A percentile compares a stretch with the other conserved stretches of the same genome.
phyloP scores from a whole-genome alignment of 805 yeast species.

The Candida silvatica region DNA sequence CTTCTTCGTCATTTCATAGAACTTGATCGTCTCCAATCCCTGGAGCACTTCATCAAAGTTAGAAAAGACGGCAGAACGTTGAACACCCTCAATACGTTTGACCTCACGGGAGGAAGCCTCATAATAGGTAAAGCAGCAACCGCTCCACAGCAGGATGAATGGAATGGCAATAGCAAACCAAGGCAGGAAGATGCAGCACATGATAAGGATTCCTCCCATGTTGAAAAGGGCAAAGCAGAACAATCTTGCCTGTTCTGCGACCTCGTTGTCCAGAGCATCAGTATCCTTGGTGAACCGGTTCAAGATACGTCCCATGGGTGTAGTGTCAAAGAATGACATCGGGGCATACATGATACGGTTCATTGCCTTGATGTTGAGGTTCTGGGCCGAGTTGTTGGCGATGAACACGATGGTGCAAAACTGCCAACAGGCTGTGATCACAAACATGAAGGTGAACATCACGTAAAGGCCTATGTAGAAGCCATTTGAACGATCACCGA shows the following conservation, averaged over 20 bases:
- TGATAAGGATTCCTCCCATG: conserved; percentile 21
- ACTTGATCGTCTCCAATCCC: conserved; percentile 59
- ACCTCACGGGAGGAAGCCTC: conserved; percentile 69
- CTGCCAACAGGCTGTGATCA: conserved; percentile 32
- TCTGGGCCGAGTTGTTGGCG: conserved; percentile 44
- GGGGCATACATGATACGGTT: conserved; percentile 62
- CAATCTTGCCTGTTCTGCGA: conserved; percentile 63
- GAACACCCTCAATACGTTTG: conserved; percentile 66
- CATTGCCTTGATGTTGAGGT: conserved; percentile 54
- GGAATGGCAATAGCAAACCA: conserved; percentile 60
- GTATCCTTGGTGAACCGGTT: conserved; percentile 86
- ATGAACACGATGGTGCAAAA: conserved; percentile 40
- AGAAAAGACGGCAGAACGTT: conserved; percentile 62
- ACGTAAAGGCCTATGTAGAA: conserved; percentile 71
- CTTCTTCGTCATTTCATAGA: conserved; percentile 37
- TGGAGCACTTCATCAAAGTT: conserved; percentile 63
- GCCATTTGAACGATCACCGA: conserved; percentile 31
- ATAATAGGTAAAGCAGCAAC: conserved; percentile 43
- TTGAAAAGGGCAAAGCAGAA: conserved; percentile 40
- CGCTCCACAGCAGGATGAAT: conserved; percentile 35
- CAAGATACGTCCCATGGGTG: conserved; percentile 81
- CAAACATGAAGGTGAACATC: conserved; percentile 42
- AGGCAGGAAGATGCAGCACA: conserved; percentile 43
- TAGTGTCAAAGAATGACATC: conserved; percentile 74
- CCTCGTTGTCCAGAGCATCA: conserved; percentile 72